Evolutionary conservation across 495 filamentous ascomycete genomes (phyloP).

Genomic region (Aspergillus baeticus): DNA sequence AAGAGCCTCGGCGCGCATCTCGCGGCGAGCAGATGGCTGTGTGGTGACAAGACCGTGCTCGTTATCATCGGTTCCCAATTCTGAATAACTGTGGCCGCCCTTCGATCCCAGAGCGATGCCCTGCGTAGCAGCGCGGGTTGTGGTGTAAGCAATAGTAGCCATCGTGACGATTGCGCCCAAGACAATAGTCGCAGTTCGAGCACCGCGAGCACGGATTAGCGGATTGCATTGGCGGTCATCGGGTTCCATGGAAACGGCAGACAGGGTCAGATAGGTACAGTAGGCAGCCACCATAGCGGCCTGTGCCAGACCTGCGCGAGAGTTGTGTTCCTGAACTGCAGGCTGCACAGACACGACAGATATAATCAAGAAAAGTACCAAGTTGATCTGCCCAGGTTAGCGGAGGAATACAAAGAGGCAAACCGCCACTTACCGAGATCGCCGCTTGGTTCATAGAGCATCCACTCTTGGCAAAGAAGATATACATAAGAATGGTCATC

Average conservation of each 20-base stretch:
- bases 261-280: constrained; percentile 98
- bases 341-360: constrained; percentile 88
- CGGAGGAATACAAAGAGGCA: neutral
- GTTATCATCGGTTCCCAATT: constrained; percentile 64
- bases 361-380: constrained; percentile 78
- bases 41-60: constrained; percentile 87
- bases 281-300: constrained; percentile 97
- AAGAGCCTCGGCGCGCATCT: constrained; percentile 90
- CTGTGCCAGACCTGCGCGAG: constrained; percentile 90
- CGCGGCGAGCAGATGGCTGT: constrained; percentile 75
- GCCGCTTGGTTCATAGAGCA: constrained; percentile 94
- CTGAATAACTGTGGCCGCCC: constrained; percentile 58
- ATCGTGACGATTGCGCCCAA: constrained; percentile 94
- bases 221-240: constrained; percentile 96
- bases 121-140: constrained; percentile 93
- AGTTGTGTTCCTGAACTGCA: constrained; percentile 85
- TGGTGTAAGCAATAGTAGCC: constrained; percentile 96
- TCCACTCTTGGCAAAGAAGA: constrained; percentile 82
- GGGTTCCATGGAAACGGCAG: constrained; percentile 96
- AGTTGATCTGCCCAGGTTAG: constrained; percentile 62
- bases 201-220: constrained; percentile 80
- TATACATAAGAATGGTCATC: constrained; percentile 96
- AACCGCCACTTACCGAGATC: constrained; percentile 50
- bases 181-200: constrained; percentile 84
- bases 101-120: constrained; percentile 76